Evolutionary conservation across 2,329 filamentous ascomycete species (phyloP).

Genomic region (Davidsoniella eucalypti): DNA sequence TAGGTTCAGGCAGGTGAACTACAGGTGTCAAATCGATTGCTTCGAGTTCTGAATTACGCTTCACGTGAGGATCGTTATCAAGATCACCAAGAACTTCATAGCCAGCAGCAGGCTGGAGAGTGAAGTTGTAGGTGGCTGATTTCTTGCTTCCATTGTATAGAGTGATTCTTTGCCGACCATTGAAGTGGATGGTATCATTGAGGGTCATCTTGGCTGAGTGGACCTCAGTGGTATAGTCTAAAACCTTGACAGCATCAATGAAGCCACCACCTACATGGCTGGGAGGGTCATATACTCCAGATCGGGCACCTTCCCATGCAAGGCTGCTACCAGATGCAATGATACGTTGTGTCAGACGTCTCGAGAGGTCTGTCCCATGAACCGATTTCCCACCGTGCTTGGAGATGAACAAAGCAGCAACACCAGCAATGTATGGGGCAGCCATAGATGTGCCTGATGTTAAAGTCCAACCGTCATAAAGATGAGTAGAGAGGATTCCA

Average conservation of each 20-base stretch:
- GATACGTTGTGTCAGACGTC: no score
- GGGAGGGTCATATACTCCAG: constrained; percentile 14
- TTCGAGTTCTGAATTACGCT: not conserved
- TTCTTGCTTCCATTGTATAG: constrained; percentile 29
- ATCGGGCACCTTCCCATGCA: no score
- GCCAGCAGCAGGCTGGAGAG: constrained; percentile 25
- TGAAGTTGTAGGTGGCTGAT: constrained; percentile 25
- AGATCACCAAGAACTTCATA: no score
- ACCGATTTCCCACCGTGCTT: no score
- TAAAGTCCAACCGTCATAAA: no score
- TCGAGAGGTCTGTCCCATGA: no score
- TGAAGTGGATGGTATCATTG: constrained; percentile 31
- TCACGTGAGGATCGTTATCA: constrained; percentile 8
- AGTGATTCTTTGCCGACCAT: constrained; percentile 19
- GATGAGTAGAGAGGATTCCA: no score
- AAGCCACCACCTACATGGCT: constrained; percentile 30
- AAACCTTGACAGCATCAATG: constrained; percentile 28
- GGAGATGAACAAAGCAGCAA: no score
- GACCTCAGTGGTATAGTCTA: constrained; percentile 24
- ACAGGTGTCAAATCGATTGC: constrained; percentile 1
- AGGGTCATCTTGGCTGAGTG: constrained; percentile 29
- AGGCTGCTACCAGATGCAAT: no score
- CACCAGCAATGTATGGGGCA: no score
- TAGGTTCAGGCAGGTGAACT: constrained; percentile 4
- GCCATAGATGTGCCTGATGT: no score